A percentile compares a stretch with the other conserved stretches of the same genome.
phyloP scores from a whole-genome alignment of 495 filamentous ascomycete genomes.

The Daldinia caldariorum region DNA sequence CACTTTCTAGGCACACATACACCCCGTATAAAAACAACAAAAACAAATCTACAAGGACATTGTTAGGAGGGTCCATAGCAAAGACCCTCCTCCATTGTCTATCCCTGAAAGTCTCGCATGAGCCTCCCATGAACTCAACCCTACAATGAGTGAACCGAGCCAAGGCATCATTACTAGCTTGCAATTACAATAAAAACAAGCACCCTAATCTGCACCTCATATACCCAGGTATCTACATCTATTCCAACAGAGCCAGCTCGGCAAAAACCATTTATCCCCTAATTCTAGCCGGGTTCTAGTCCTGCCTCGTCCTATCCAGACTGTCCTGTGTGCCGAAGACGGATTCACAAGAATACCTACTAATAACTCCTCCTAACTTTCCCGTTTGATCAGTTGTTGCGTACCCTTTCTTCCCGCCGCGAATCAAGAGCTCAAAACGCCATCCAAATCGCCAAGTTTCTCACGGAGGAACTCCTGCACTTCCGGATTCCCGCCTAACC shows the following conservation, averaged over 20 bases:
- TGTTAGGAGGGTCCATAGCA: background rate
- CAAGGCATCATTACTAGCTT: background rate
- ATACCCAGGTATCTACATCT: background rate
- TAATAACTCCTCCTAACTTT: background rate
- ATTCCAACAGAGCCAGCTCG: conserved; percentile 1
- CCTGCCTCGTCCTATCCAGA: background rate
- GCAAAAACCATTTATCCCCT: conserved; percentile 1
- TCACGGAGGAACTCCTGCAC: conserved; percentile 44
- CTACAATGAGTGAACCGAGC: background rate
- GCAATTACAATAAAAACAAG: background rate
- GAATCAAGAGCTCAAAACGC: conserved; percentile 7
- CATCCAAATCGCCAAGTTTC: conserved; percentile 39
- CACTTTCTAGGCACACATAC: background rate
- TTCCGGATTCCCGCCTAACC: conserved; percentile 44
- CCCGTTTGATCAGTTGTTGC: background rate
- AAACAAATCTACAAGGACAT: background rate
- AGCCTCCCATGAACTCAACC: background rate
- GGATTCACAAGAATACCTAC: no score
- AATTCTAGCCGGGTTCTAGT: conserved; percentile 1
- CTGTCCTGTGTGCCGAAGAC: no score
- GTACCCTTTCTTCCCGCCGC: no score
- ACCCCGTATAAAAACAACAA: background rate
- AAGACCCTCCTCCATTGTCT: background rate
- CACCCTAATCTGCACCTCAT: no score
- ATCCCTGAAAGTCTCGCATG: background rate